phyloP scores from a whole-genome alignment of 768 basidiomycete species.

The Fibroporia radiculosa region DNA sequence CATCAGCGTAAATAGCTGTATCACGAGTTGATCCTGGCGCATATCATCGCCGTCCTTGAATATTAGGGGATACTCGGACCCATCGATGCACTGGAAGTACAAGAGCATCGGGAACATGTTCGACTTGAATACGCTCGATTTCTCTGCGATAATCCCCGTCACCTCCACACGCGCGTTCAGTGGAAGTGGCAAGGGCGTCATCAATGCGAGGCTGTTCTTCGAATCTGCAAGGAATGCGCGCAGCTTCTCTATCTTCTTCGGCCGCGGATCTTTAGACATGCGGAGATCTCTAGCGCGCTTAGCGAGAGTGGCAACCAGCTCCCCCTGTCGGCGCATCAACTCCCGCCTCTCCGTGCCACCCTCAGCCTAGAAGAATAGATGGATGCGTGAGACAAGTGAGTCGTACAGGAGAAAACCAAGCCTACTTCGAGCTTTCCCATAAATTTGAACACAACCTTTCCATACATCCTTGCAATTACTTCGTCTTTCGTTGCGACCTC shows the following conservation, averaged over 20 bases:
- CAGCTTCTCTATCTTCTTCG: constrained; percentile 96
- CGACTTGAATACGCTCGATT: constrained; percentile 95
- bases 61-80: constrained; percentile 86
- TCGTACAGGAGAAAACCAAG: background rate
- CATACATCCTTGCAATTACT: constrained; percentile 88
- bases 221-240: constrained; percentile 78
- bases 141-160: constrained; percentile 83
- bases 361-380: constrained; percentile 37
- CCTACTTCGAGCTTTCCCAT: constrained; percentile 79
- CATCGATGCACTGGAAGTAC: constrained; percentile 81
- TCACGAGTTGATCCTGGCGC: constrained; percentile 96
- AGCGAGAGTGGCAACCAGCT: constrained; percentile 80
- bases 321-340: constrained; percentile 84
- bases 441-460: constrained; percentile 83
- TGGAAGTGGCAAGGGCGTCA: constrained; percentile 80
- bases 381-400: background rate
- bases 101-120: constrained; percentile 89
- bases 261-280: constrained; percentile 84
- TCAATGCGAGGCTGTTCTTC: constrained; percentile 74
- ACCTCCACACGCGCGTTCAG: constrained; percentile 82
- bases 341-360: constrained; percentile 79
- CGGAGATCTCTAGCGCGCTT: constrained; percentile 83
- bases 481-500: constrained; percentile 87
- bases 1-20: constrained; percentile 99
- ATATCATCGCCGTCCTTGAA: constrained; percentile 99